phyloP scores from a whole-genome alignment of 108 stramenopile genomes.

The Cyclotella atomus region DNA sequence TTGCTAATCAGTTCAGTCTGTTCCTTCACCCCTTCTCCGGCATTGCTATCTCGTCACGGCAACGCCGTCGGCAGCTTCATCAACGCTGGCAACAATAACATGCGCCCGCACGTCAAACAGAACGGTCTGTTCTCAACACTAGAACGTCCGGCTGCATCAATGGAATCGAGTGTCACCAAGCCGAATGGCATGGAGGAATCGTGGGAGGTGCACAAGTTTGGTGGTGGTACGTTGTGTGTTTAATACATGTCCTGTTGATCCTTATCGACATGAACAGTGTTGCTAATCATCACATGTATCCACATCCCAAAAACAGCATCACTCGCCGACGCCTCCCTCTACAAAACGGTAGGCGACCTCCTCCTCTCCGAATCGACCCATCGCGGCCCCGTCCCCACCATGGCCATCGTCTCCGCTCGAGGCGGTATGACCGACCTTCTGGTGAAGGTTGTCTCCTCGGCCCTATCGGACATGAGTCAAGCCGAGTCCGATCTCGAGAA shows the following conservation, averaged over 20 bases:
- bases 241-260: background rate
- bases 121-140: too few species aligned
- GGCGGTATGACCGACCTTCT: constrained; percentile 85
- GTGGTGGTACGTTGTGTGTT: constrained; percentile 12
- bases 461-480: constrained; percentile 56
- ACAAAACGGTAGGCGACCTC: constrained; percentile 72
- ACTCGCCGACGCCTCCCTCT: constrained; percentile 62
- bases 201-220: constrained; percentile 47
- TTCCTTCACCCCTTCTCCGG: too few species aligned
- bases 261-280: too few species aligned
- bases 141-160: background rate
- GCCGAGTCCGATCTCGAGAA: constrained; percentile 46
- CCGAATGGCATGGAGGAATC: constrained; percentile 9
- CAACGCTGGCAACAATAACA: too few species aligned
- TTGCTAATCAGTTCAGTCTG: too few species aligned
- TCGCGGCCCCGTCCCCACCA: constrained; percentile 64
- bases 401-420: constrained; percentile 87
- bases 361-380: constrained; percentile 55
- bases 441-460: constrained; percentile 68
- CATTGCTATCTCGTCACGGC: too few species aligned
- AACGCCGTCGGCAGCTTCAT: too few species aligned
- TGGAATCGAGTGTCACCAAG: background rate
- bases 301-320: constrained; percentile 31
- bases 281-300: background rate
- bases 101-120: too few species aligned